phyloP scores from a whole-genome alignment of 805 yeast species.

The Yamadazyma kitorensis region DNA sequence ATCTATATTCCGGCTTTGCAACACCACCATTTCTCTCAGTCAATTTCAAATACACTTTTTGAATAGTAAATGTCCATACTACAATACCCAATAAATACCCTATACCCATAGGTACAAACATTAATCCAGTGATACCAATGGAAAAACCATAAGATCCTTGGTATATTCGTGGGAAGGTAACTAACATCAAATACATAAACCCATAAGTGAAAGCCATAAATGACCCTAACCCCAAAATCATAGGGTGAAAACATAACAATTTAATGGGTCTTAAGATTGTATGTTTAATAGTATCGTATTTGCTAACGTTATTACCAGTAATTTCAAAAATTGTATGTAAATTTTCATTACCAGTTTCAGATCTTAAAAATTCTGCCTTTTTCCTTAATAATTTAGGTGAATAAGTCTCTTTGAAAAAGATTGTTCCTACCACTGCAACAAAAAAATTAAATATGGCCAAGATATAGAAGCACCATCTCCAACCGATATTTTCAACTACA shows the following conservation, averaged over 20 bases:
- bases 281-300: slow-evolving; percentile 2
- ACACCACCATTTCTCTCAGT: slow-evolving; percentile 28
- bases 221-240: slow-evolving; percentile 38
- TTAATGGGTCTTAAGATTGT: slow-evolving; percentile 31
- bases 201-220: slow-evolving; percentile 43
- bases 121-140: slow-evolving; percentile 31
- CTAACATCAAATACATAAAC: slow-evolving; percentile 40
- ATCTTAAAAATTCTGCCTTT: slow-evolving; percentile 26
- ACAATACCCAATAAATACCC: slow-evolving; percentile 33
- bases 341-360: slow-evolving; percentile 33
- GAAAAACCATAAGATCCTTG: slow-evolving; percentile 29
- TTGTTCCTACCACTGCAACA: slow-evolving; percentile 28
- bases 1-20: slow-evolving; percentile 35
- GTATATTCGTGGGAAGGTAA: slow-evolving; percentile 35
- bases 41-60: slow-evolving; percentile 22
- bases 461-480: slow-evolving; percentile 39
- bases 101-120: slow-evolving; percentile 39
- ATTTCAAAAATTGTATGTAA: slow-evolving; percentile 39
- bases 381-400: slow-evolving; percentile 30
- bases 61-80: slow-evolving; percentile 28
- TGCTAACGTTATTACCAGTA: slow-evolving; percentile 13
- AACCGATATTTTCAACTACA: slow-evolving; percentile 26
- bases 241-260: slow-evolving; percentile 33
- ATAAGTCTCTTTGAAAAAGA: slow-evolving; percentile 34
- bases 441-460: slow-evolving; percentile 33